phyloP scores from a whole-genome alignment of 768 basidiomycete species.

The Boletellus sp. region DNA sequence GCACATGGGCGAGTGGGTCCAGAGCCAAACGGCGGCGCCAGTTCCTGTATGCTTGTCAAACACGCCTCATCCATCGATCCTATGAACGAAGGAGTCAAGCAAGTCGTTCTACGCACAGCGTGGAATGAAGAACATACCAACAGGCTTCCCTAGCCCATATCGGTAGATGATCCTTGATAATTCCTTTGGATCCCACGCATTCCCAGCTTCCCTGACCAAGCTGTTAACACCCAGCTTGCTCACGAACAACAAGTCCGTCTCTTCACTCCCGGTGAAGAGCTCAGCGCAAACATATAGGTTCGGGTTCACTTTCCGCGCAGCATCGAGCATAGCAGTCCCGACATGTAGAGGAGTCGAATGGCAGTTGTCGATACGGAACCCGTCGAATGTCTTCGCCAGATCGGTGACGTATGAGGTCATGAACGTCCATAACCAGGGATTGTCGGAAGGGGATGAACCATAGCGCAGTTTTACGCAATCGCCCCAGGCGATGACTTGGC shows the following conservation, averaged over 20 bases:
- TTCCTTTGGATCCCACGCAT: constrained; percentile 87
- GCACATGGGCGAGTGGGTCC: constrained; percentile 71
- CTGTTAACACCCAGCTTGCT: constrained; percentile 91
- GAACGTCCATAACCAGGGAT: constrained; percentile 93
- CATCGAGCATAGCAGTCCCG: constrained; percentile 93
- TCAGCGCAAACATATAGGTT: constrained; percentile 97
- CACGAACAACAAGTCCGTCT: constrained; percentile 90
- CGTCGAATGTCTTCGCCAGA: constrained; percentile 84
- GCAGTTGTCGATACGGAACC: constrained; percentile 97
- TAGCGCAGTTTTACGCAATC: constrained; percentile 99
- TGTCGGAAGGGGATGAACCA: constrained; percentile 71
- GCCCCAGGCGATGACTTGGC: constrained; percentile 96
- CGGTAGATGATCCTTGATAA: constrained; percentile 84
- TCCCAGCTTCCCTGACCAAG: constrained; percentile 92
- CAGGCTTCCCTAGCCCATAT: constrained; percentile 89
- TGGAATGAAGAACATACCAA: constrained; percentile 50
- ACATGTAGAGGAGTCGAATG: constrained; percentile 96
- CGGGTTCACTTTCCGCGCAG: constrained; percentile 82
- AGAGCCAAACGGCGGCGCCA: constrained; percentile 78
- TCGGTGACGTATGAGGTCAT: constrained; percentile 81
- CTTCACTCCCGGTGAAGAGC: constrained; percentile 93
- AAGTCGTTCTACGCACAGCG: neutral
- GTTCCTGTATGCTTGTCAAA: constrained; percentile 68
- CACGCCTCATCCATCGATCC: constrained; percentile 94
- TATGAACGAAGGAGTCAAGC: constrained; percentile 20